These are phyloP conservation scores for Mrakiaceae sp. DNA, from an alignment of 1,284 basidiomycete genomes.

Conservation along the genomic window DNA sequence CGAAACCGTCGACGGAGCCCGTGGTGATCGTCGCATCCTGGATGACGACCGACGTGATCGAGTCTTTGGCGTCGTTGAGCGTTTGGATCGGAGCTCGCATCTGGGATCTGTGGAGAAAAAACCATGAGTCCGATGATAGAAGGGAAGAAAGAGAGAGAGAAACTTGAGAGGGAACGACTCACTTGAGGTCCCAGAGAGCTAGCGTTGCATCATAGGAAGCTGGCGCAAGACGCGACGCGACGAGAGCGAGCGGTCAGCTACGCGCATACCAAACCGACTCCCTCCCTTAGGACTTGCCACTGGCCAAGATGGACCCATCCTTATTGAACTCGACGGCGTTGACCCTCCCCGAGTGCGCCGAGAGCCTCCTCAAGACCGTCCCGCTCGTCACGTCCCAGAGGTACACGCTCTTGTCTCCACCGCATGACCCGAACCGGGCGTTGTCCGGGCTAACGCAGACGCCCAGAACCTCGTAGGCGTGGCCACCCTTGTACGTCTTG, in stretches of 20 bases:
- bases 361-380: conserved; percentile 62
- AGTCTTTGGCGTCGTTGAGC: conserved; percentile 79
- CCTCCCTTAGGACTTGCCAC: conserved; percentile 45
- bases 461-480: conserved; percentile 88
- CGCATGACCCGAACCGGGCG: conserved; percentile 81
- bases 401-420: conserved; percentile 83
- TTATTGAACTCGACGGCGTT: conserved; percentile 81
- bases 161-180: conserved; percentile 21
- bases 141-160: neutral
- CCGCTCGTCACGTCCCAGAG: conserved; percentile 92
- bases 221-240: conserved; percentile 27
- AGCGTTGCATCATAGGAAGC: conserved; percentile 81
- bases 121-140: neutral
- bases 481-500: conserved; percentile 67
- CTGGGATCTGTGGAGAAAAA: conserved; percentile 46
- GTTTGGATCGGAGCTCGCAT: conserved; percentile 76
- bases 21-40: conserved; percentile 59
- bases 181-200: conserved; percentile 80
- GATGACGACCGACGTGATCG: conserved; percentile 66
- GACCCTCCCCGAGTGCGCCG: conserved; percentile 82
- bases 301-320: conserved; percentile 72
- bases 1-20: conserved; percentile 80
- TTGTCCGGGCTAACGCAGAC: conserved; percentile 88
- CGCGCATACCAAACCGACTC: neutral
- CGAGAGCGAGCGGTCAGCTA: neutral